Evolutionary conservation across 345 rosid genomes (phyloP), one percentile per base, ranked within the genome.

Genomic region (Eucalyptus polybractea): DNA sequence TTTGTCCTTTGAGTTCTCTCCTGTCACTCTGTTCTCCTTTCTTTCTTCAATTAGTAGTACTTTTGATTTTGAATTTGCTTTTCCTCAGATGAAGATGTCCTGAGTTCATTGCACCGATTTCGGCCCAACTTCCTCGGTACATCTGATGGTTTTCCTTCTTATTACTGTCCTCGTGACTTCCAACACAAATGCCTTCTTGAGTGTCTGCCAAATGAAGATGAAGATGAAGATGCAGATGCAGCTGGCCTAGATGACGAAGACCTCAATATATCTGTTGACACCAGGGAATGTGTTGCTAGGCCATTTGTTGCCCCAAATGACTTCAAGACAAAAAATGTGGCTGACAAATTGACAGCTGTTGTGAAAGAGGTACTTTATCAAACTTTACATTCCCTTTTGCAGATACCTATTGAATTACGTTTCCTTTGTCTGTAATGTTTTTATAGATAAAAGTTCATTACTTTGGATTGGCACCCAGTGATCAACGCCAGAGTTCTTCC

Each of bases 11-110:
- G 72, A 53, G 58, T 19, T 53, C 24, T 29, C 37, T 65, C 10
- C 69, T 11, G 72, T 65, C 72, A 19, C 17, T 58, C 85, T 51
- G 50, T 86, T 65, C 12, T 58, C 65, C 86, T 24, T 51, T 89
- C 69, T 89, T 91, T 58, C 40, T 83, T 31, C 54, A 45, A 27
- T 50, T 86, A 49, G 65, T 40, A 87, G 44, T 13, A 67, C 45
- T 67, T 50, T 80, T 19, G 5, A 37, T 42, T 53, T 86, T 89
- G 19, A 86, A 25, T 87, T 58, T 88, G 87, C 85, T 88, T 87
- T 80, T 85, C 92, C 93, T 87, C 97, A 97, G 99, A 96, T 93
- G 98, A 95, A 89, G 99, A 97, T 87, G 91, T 92, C 90, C 91
- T 95, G 86, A 87, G 88, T 92, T 92, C 94, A 27, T 81, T 96